Base-by-base conservation (phyloP, 805 yeast species). In the Kazachstania bromeliacearum region DNA sequence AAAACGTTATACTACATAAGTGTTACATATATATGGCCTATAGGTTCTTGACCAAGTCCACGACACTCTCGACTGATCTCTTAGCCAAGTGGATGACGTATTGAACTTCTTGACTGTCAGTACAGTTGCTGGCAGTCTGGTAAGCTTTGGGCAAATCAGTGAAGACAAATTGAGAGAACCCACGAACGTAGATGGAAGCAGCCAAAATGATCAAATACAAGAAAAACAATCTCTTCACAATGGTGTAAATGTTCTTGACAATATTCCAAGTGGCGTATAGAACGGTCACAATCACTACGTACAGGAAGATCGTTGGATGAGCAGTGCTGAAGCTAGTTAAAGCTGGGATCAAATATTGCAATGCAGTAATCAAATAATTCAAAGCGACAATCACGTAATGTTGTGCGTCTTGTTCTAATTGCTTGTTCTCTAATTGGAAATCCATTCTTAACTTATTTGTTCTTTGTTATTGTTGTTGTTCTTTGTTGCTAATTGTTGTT, bases 131-230 rank as follows among this genome's bases (percentile, higher is more conserved):
- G 26, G n/a, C 26, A 10, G 26, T 23, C n/a, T n/a, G 29, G 15
- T 9, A 8, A 16, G 31, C 7, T 14, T 21, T 27, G 12, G 57
- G 56, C n/a, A 53, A 10, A 34, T 52, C 58, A 8, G 38, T 14
- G 28, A 26, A 34, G 15, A 49, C 21, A 29, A 51, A 45, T 15
- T 43, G 49, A 9, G 47, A 48, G 8, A 48, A 37, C 1, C 68
- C 68, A 33, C 68, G 48, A 14, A 53, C n/a, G 31, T 60, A 62
- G 13, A 62, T 32, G 45, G 60, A 51, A 5, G 50, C 30, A 4
- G 36, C 45, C 0, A 53, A 10, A 2, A 51, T 19, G 0, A 54
- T 17, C 12, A 56, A 10, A 1, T 38, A 12, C 1, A 55, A 13
- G n/a, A 51, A 38, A 0, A 55, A 15, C 1, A 49, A 12, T 20